Base-by-base conservation (phyloP, 2,329 filamentous ascomycete species). In the Calonectria multiphialidica region DNA sequence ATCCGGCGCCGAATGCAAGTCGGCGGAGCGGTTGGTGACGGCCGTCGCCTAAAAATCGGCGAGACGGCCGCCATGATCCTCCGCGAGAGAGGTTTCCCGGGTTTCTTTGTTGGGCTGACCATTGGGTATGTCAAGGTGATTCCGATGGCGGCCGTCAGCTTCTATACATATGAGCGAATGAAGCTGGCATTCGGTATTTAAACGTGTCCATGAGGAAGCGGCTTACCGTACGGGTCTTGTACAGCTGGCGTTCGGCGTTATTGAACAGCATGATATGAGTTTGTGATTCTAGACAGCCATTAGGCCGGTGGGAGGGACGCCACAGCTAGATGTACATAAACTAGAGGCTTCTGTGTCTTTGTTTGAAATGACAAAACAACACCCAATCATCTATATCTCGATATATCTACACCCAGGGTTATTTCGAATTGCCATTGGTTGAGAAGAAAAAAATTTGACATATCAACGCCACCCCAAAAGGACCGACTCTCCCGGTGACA, bases 121-220 rank as follows among this genome's bases (percentile, higher is more conserved):
- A 98, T 99, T 83, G 97, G 97, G 9, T 99, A 98, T 83, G 90
- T 95, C 80, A 99, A 99, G 86, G 91, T 98, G 64, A 89, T 98
- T 74, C 97, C 97, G 4, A 93, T 99, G 94, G 91, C 86, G 33
- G 97, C 97, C 15, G 87, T 90, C 66, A 88, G 87, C 77, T 93
- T 93, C 80, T 93, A 90, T 80, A 91, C 90, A 18, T 93, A 93
- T 78, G 91, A 93, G 82, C 87, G 91, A 72, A 84, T 89, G 77
- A 93, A 93, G 86, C 88, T 85, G 53, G 84, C 87, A 75, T 84
- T 95, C 75, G 92, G 91, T 49, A 94, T 95, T 80, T 94, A 80
- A 78, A 73, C 65, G 23, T 23, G 55, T 42, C 57, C 57, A 73
- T 57, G 33, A 68, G 30, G 71, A 30, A 70, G 49, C 65, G 42